These are phyloP conservation scores for Hypholoma sublateritium DNA, from an alignment of 768 basidiomycete species.

Conservation along the genomic window DNA sequence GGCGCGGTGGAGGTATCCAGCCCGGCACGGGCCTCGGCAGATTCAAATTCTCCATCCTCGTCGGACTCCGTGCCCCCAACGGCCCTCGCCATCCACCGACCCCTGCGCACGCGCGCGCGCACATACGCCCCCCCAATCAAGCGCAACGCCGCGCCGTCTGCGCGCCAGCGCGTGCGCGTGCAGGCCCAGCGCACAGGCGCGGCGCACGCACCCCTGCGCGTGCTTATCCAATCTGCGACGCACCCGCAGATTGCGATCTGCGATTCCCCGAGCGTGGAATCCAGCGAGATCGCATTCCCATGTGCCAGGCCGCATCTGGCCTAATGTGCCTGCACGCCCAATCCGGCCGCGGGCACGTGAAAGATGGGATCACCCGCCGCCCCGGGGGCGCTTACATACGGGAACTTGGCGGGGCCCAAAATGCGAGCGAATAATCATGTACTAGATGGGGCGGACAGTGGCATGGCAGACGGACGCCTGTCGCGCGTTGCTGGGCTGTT, in stretches of 20 bases:
- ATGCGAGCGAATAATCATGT: too few relatives aligned
- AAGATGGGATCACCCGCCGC: too few relatives aligned
- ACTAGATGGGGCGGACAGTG: too few relatives aligned
- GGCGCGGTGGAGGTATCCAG: neutral
- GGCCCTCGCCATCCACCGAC: neutral
- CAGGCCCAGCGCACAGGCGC: neutral
- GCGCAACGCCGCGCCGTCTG: neutral
- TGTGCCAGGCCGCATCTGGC: conserved; percentile 7
- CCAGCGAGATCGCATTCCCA: conserved; percentile 7
- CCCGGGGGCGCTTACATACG: too few relatives aligned
- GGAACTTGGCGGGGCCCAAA: too few relatives aligned
- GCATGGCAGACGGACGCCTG: too few relatives aligned
- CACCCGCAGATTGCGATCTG: conserved; percentile 9
- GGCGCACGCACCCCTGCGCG: neutral
- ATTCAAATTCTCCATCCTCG: conserved; percentile 8
- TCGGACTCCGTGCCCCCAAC: neutral
- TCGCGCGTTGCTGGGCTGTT: too few relatives aligned
- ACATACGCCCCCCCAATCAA: neutral
- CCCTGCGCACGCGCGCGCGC: neutral
- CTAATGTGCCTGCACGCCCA: conserved; percentile 6
- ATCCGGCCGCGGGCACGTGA: too few relatives aligned
- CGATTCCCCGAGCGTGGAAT: conserved; percentile 7
- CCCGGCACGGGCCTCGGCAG: conserved; percentile 9
- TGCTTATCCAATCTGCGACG: conserved; percentile 9
- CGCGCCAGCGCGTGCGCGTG: neutral